Base-by-base conservation (phyloP, 768 basidiomycete genomes). In the Lentinula boryana region DNA sequence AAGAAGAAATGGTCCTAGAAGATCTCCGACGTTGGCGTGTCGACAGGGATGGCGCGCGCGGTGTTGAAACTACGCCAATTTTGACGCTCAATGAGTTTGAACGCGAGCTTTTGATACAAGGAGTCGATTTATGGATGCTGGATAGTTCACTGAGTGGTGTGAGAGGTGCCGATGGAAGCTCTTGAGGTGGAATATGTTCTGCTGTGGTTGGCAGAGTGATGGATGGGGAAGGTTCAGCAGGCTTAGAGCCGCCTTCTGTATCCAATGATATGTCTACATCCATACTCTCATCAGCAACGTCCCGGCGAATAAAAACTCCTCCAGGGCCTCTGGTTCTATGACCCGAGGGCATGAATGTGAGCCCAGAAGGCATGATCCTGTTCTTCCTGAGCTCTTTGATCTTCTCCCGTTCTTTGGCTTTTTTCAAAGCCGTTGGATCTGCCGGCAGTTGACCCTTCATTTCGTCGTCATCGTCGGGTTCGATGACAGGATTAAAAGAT, bases 281-380 rank as follows among this genome's bases (percentile, higher is more conserved):
- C 51, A 72, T 76, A 59, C 78, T 85, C 67, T 87, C 85, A 60
- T 88, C 86, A 32, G 79, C 83, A 2, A 79, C 68, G 64, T 88
- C 86, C 32, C 76, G 73, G 13, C 84, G 78, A 40, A 86, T 76
- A 62, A 80, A 84, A 31, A 86, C 82, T 1, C 78, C 82, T 55
- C 70, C 62, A 18, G 72, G 65, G 3, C 58, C 36, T 64, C 71
- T 50, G 64, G 67, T 51, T 63, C 71, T 62, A 21, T 43, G 46
- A 8, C 60, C 61, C 16, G 58, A 53, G 8, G 64, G 64, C 41
- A 58, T 61, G 16, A 68, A 66, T 61, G 72, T 41, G 63, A 66
- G 7, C 60, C 66, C 55, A 21, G 62, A 65, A 8, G 63, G 31
- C 33, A 68, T 64, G 55, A 76, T 67, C 64, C 77, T 80, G 53